Conservation (phyloP, 257 asterid species). For the Nicotiana tomentosiformis region DNA sequence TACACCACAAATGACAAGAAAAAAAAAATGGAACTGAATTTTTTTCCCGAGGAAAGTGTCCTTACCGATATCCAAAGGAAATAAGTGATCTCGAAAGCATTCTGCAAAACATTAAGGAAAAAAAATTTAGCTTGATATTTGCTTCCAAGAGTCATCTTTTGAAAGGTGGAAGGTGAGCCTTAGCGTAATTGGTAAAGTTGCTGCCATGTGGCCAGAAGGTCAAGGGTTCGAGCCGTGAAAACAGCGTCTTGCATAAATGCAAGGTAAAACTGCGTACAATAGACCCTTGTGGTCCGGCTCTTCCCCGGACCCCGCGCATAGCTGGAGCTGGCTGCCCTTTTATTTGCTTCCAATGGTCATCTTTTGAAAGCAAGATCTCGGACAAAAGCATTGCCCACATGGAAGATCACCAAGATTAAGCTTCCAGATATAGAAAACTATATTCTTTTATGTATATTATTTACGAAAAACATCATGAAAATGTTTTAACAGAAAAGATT, state of each 20-base stretch:
- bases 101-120: constrained; percentile 38
- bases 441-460: not conserved
- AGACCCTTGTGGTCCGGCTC: too few species aligned
- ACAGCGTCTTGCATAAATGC: too few species aligned
- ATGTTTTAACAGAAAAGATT: not conserved
- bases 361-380: not conserved
- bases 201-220: too few species aligned
- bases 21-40: not conserved
- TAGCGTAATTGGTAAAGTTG: too few species aligned
- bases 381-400: not conserved
- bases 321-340: too few species aligned
- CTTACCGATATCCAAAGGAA: constrained; percentile 86
- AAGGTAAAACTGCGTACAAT: too few species aligned
- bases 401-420: not conserved
- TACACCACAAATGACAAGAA: not conserved
- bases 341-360: not conserved
- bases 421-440: not conserved
- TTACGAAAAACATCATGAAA: not conserved
- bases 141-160: not conserved
- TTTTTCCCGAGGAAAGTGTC: not conserved
- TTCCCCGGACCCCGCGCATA: too few species aligned
- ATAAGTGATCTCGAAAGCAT: constrained; percentile 91
- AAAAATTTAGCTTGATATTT: not conserved
- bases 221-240: too few species aligned
- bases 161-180: too few species aligned